Evolutionary conservation across 2,329 filamentous ascomycete species (phyloP), one percentile per base, ranked within the genome.

Genomic region (Pleomassaria siparia): DNA sequence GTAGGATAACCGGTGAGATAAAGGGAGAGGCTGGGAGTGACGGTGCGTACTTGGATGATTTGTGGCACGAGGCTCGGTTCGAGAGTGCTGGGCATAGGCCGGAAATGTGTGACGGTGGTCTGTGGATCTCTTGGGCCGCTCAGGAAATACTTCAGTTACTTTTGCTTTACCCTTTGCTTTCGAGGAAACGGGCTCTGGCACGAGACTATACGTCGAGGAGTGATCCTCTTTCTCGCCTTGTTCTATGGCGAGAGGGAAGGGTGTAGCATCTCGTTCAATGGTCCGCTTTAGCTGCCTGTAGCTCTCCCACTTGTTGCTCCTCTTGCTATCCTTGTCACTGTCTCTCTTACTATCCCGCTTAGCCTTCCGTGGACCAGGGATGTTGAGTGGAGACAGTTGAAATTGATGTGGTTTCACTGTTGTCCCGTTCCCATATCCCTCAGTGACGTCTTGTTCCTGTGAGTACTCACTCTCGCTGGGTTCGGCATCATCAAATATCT

Each of bases 171-270:
- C 40, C 51, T 58, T 43, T 37, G 46, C 50, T 33, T 43, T 41
- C n/a, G 18, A 42, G 32, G 24, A 22, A 3, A 24, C 48, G 40
- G 28, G 40, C 1, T 36, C 32, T 48, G n/a, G n/a, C n/a, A 49
- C 44, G 4, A 64, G 40, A 20, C 40, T 61, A 45, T 66, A 61
- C 2, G 49, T 55, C 10, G 62, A 63, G 8, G 59, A 59, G 15
- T 53, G 40, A 45, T 67, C 66, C 40, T 69, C 65, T 36, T 66
- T 69, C 1, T 63, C 65, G n/a, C 61, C 56, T 32, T 67, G 63
- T 35, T 67, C 61, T 11, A 48, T 46, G 2, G 47, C 41, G 7
- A 58, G 43, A 29, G 58, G 54, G 35, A 56, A 63, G 13, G 62
- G 61, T 9, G 62, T 66, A 3, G 61, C 56, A 25, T 69, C 62